Evolutionary conservation across 257 asterid genomes (phyloP).

Genomic region (Solanum pinnatisectum): DNA sequence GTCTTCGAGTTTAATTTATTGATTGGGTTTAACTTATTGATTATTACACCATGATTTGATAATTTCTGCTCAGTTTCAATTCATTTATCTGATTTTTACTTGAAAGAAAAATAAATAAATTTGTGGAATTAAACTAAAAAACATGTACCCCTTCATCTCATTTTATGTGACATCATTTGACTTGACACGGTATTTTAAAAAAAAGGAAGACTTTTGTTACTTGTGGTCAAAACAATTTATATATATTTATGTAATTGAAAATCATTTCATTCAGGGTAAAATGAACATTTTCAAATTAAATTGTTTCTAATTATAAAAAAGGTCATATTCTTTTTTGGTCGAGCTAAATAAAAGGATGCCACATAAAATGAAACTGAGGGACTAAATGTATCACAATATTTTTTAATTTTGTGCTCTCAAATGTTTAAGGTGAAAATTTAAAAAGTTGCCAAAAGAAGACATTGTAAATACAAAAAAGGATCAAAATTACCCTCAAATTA

Average conservation of each 20-base stretch:
- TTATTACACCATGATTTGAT: background rate
- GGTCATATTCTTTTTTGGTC: background rate
- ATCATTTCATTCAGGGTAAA: too few relatives aligned
- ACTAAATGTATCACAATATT: background rate
- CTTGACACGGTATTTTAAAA: too few relatives aligned
- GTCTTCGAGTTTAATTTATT: background rate
- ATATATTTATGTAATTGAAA: too few relatives aligned
- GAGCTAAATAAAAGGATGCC: too few relatives aligned
- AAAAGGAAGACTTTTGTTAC: too few relatives aligned
- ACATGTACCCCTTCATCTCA: background rate
- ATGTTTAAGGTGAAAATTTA: background rate
- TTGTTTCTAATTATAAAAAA: background rate
- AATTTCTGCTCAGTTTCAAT: background rate
- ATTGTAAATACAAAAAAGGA: too few relatives aligned
- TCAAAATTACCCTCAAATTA: too few relatives aligned
- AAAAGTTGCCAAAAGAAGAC: background rate
- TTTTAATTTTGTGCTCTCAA: background rate
- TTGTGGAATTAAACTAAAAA: background rate
- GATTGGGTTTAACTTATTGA: background rate
- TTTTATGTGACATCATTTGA: too few relatives aligned
- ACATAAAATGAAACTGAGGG: background rate
- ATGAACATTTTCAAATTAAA: too few relatives aligned
- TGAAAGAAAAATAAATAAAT: background rate
- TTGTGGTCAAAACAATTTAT: too few relatives aligned
- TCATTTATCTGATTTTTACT: background rate